Base-by-base conservation (phyloP, 2,329 filamentous ascomycete genomes). In the Curvularia verruculosa region DNA sequence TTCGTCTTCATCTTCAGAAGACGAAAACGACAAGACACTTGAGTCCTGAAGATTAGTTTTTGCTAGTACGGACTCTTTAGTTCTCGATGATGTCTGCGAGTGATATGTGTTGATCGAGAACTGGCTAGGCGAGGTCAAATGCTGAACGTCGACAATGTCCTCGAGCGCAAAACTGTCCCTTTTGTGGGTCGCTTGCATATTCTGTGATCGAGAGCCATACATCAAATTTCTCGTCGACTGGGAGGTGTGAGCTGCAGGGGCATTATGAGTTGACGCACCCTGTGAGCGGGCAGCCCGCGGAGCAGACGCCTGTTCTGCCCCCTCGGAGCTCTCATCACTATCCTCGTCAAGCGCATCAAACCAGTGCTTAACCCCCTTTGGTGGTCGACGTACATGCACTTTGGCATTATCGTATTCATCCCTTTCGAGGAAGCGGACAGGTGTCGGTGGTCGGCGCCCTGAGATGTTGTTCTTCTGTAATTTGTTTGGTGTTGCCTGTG, bases 291-390 rank as follows among this genome's bases (percentile, higher is more conserved):
- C 19, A 19, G 64, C 59, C 29, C 50, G 56, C 12, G 67, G 59
- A 21, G 61, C 65, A 47, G 64, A 59, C 3, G 63, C 31, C 9
- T 58, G 59, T 28, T 51, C 41, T 8, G 45, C 44, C 8, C 66
- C 69, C 9, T 71, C 68, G 5, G 57, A 45, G 10, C 63, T 59
- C 19, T 75, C 73, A 15, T 76, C 75, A 31, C 76, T 75, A 21
- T 78, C 77, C 12, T 77, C 75, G 23, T 77, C 75, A 10, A 81
- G 68, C 3, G 75, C 80, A 53, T 83, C 81, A 54, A 83, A 83
- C 81, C 81, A 83, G 58, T 83, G 78, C 57, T 81, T 73, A 26
- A 81, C 79, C 7, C 80, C 80, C 47, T 77, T 80, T 4, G 80
- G 80, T 15, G 80, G 80, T 31, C 79, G 71, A 34, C 79, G 73